Conservation (phyloP, 306 rosid genomes). For the Prunus mongolica region DNA sequence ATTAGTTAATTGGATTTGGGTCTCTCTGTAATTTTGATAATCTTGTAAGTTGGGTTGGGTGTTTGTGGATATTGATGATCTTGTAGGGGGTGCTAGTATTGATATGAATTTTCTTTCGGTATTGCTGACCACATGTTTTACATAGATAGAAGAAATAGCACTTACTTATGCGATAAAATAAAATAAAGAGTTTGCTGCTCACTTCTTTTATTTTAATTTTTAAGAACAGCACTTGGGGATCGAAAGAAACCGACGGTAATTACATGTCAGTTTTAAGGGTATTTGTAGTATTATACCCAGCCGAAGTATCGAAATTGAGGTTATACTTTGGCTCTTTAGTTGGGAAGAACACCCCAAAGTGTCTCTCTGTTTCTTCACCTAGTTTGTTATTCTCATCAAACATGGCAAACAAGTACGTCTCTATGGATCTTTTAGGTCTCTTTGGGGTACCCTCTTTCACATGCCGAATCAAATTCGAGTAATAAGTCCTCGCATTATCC, state of each 20-base stretch:
- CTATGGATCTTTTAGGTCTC: constrained; percentile 42
- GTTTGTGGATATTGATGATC: too few relatives aligned
- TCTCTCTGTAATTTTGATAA: too few relatives aligned
- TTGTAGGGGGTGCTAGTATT: too few relatives aligned
- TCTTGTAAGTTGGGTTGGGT: too few relatives aligned
- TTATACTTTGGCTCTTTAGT: constrained; percentile 25
- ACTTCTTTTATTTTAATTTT: too few relatives aligned
- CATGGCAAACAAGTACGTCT: constrained; percentile 41
- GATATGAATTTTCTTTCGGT: too few relatives aligned
- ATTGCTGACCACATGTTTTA: too few relatives aligned
- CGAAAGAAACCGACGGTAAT: background rate
- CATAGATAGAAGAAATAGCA: too few relatives aligned
- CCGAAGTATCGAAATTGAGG: constrained; percentile 20
- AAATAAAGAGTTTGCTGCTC: too few relatives aligned
- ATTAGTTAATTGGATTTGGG: too few relatives aligned
- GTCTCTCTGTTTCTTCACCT: constrained; percentile 25
- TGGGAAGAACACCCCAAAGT: constrained; percentile 34
- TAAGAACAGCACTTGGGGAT: too few relatives aligned
- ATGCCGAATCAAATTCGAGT: constrained; percentile 46
- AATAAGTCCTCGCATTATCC: constrained; percentile 48
- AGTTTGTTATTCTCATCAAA: constrained; percentile 33
- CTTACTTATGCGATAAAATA: too few relatives aligned
- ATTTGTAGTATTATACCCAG: constrained; percentile 11
- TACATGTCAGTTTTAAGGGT: constrained; percentile 21
- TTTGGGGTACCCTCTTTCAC: constrained; percentile 54